These are phyloP conservation scores for Pulchroboletus neoregius DNA, from an alignment of 1,284 basidiomycete species.

Conservation along the genomic window DNA sequence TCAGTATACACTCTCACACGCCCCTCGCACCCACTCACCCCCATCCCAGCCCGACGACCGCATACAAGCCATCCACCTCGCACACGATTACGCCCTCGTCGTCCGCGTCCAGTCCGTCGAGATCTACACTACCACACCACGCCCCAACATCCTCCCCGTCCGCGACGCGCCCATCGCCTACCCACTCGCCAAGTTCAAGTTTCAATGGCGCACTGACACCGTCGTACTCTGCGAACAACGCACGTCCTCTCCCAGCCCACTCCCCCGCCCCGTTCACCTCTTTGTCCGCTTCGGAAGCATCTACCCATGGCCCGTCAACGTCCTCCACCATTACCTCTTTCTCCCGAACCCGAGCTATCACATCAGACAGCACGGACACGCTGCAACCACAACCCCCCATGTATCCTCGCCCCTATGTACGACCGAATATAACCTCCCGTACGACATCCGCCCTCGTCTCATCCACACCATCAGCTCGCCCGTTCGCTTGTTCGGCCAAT, in stretches of 20 bases:
- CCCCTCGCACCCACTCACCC: not conserved
- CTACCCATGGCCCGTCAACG: conserved; percentile 65
- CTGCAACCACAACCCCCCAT: no score
- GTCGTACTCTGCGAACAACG: conserved; percentile 37
- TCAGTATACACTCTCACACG: conserved; percentile 2
- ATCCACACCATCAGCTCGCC: conserved; percentile 51
- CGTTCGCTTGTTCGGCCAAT: conserved; percentile 53
- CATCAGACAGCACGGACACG: no score
- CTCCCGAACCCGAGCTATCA: conserved; percentile 44
- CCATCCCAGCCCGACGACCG: conserved; percentile 26
- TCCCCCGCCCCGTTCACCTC: conserved; percentile 43
- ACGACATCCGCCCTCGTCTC: conserved; percentile 38
- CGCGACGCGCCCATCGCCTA: conserved; percentile 30
- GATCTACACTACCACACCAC: conserved; percentile 35
- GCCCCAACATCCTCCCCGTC: conserved; percentile 12
- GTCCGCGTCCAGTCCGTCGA: conserved; percentile 41
- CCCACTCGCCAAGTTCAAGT: conserved; percentile 44
- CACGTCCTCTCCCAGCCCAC: not conserved
- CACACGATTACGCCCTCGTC: conserved; percentile 40
- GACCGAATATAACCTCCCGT: conserved; percentile 42
- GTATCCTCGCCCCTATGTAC: conserved; percentile 17
- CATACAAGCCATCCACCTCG: conserved; percentile 39
- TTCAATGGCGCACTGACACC: conserved; percentile 54
- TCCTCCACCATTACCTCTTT: conserved; percentile 58
- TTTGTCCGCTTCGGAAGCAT: conserved; percentile 56